Conservation (phyloP, 257 asterid genomes). For the Hygrophila difformis region DNA sequence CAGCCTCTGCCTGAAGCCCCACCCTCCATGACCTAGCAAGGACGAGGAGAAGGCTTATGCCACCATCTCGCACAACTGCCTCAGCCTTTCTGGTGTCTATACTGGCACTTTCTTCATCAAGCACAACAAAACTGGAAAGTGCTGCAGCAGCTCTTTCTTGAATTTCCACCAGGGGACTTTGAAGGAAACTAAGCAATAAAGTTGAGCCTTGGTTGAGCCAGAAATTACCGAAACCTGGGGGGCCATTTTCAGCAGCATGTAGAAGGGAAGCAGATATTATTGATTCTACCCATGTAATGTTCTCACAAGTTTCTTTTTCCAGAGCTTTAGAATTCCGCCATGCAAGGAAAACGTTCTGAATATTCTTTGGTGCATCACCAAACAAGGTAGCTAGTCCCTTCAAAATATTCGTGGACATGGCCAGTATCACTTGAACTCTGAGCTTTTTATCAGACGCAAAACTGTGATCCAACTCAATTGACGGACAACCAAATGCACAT, state of each 20-base stretch:
- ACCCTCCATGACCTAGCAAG: constrained; percentile 46
- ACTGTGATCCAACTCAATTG: constrained; percentile 45
- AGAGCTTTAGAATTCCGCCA: constrained; percentile 37
- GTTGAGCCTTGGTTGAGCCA: constrained; percentile 30
- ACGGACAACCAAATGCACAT: constrained; percentile 59
- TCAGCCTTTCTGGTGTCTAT: constrained; percentile 58
- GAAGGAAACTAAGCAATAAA: constrained; percentile 34
- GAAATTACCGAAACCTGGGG: constrained; percentile 48
- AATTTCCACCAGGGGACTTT: constrained; percentile 54
- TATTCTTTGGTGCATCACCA: constrained; percentile 34
- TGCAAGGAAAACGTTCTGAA: constrained; percentile 40
- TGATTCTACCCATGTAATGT: constrained; percentile 75
- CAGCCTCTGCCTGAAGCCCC: constrained; percentile 28
- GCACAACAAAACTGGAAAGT: constrained; percentile 52
- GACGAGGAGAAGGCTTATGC: constrained; percentile 40
- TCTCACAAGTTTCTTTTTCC: constrained; percentile 38
- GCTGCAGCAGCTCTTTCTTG: constrained; percentile 69
- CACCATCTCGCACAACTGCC: constrained; percentile 50
- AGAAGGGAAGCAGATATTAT: constrained; percentile 59
- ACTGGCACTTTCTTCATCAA: constrained; percentile 54
- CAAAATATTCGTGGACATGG: constrained; percentile 44
- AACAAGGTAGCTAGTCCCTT: constrained; percentile 50
- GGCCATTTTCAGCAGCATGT: constrained; percentile 66
- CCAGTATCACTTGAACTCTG: constrained; percentile 55
- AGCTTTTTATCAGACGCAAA: constrained; percentile 40